Conservation (phyloP, 345 rosid species). For the Chamaenerion angustifolium region DNA sequence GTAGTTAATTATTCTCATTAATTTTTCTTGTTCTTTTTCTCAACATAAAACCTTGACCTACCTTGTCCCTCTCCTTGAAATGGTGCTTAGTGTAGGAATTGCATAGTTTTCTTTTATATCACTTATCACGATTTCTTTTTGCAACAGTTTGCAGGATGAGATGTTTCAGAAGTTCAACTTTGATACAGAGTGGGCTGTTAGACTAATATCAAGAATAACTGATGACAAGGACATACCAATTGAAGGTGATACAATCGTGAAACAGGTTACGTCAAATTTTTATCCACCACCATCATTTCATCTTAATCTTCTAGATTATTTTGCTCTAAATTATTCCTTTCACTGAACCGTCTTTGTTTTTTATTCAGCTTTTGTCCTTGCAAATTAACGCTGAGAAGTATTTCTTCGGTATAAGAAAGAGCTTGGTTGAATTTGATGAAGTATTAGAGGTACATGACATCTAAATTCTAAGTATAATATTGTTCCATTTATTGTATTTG, state of each 20-base stretch:
- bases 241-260: slow-evolving; percentile 76
- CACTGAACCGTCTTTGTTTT: background rate
- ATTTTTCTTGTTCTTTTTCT: no score
- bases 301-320: background rate
- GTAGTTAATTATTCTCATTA: no score
- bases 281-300: background rate
- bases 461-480: background rate
- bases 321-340: background rate
- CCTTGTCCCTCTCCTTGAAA: no score
- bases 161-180: slow-evolving; percentile 93
- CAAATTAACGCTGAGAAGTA: slow-evolving; percentile 92
- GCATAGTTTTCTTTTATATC: slow-evolving; percentile 3
- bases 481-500: no score
- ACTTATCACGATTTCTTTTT: slow-evolving; percentile 3
- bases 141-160: slow-evolving; percentile 88
- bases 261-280: slow-evolving; percentile 41
- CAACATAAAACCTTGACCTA: no score
- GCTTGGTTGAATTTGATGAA: slow-evolving; percentile 95
- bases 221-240: slow-evolving; percentile 78
- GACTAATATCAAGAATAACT: slow-evolving; percentile 67
- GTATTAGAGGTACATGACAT: slow-evolving; percentile 60
- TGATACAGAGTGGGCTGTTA: slow-evolving; percentile 91
- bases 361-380: slow-evolving; percentile 59
- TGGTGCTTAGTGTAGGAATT: background rate
- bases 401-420: slow-evolving; percentile 78